Conservation (phyloP, 2,329 filamentous ascomycete genomes). For the Fusarium decemcellulare region DNA sequence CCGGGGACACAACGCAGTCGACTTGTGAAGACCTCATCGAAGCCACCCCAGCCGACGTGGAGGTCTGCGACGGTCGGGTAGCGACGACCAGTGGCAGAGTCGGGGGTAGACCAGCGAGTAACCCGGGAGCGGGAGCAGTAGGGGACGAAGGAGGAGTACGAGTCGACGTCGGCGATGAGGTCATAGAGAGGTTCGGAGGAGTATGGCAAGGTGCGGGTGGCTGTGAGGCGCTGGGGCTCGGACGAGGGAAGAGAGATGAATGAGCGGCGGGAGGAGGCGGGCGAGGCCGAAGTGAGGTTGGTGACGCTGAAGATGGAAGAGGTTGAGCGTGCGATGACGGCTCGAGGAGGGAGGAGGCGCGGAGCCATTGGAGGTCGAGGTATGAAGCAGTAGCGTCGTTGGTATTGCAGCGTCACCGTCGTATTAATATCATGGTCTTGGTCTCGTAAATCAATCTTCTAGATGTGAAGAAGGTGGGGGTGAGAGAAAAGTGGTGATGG, state of each 20-base stretch:
- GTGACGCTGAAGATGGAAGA: constrained; percentile 30
- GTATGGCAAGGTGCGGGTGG: constrained; percentile 84
- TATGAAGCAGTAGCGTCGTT: not conserved
- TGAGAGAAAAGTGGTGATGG: constrained; percentile 37
- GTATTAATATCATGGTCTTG: constrained; percentile 13
- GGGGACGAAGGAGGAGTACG: constrained; percentile 90
- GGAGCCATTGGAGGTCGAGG: constrained; percentile 34
- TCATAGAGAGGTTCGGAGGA: constrained; percentile 79
- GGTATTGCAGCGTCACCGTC: not conserved
- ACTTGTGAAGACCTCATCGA: constrained; percentile 88
- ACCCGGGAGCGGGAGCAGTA: constrained; percentile 87
- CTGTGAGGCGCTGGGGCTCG: constrained; percentile 75
- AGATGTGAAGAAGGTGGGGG: not conserved
- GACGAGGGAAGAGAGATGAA: constrained; percentile 55
- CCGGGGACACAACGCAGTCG: constrained; percentile 83
- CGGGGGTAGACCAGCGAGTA: constrained; percentile 77
- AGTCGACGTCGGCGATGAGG: constrained; percentile 89
- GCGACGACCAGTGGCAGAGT: constrained; percentile 60
- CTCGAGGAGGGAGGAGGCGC: constrained; percentile 24
- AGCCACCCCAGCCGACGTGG: constrained; percentile 86
- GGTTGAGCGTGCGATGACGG: constrained; percentile 29
- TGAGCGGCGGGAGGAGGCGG: constrained; percentile 52
- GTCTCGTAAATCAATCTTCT: not conserved
- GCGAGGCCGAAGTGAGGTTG: constrained; percentile 36
- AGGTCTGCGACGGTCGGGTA: constrained; percentile 85